Evolutionary conservation across 495 filamentous ascomycete species (phyloP), one percentile per base, ranked within the genome.

Genomic region (Trichoderma asperelloides): DNA sequence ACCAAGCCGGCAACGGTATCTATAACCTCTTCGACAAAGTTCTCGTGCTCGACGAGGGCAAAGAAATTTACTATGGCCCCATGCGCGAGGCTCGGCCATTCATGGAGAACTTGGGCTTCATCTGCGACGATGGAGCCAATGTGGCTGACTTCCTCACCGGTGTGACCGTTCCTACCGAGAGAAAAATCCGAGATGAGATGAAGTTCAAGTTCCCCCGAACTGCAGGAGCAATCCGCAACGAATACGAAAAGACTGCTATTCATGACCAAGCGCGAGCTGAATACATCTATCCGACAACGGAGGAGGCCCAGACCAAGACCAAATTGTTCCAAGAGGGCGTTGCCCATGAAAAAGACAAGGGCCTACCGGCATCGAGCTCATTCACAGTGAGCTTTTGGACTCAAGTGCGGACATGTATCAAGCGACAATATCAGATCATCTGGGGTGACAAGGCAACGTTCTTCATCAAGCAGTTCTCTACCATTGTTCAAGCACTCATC

Each of bases 1-100:
- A 93, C 69, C 89, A 93, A 70, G 89, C 88, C 3, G 84, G 85
- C 63, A 86, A 91, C 66, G 79, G 78, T 37, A 82, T 87, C 39
- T 91, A 90, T 65, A 82, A 89, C 69, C 78, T 84, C 49, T 87
- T 96, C 87, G 86, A 90, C 73, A 88, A 89, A 68, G 86, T 87
- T 2, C 74, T 82, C 1, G 81, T 91, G 9, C 78, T 92, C 0
- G 88, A 90, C 69, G 81, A 88, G 70, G 89, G 89, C 7, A 78
- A 86, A 13, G 80, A 90, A 74, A 86, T 90, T 13, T 91, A 84
- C 74, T 90, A 87, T 60, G 89, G 89, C 0, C 83, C 82, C 0
- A 82, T 80, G 27, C 75, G 77, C 15, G 71, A 82, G 33, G 89
- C 88, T 18, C 83, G 82, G 62, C 75, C 81, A 13, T 91, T 89